Evolutionary conservation across 2,329 filamentous ascomycete genomes (phyloP).

Genomic region (Diaporthe destruens): DNA sequence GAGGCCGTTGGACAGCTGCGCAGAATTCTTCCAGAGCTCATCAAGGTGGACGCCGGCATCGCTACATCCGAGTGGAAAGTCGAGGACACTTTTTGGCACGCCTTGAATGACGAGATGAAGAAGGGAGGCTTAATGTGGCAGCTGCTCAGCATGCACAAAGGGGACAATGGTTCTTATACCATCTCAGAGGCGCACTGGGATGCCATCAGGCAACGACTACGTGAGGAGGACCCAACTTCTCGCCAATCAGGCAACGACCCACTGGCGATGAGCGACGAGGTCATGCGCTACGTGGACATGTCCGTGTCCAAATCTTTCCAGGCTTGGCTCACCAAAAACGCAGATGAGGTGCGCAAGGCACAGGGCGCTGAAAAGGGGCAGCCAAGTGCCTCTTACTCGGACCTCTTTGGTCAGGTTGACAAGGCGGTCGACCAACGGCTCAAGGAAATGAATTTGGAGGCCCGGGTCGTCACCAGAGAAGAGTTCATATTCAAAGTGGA

Average conservation of each 20-base stretch:
- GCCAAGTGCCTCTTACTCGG: conserved; percentile 29
- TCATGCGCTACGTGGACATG: conserved; percentile 42
- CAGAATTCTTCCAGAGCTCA: conserved; percentile 64
- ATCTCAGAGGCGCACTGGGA: conserved; percentile 62
- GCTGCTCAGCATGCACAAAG: conserved; percentile 58
- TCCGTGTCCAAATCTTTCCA: conserved; percentile 61
- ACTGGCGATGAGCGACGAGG: conserved; percentile 2
- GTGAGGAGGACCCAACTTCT: conserved; percentile 49
- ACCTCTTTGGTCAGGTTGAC: conserved; percentile 49
- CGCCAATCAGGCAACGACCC: not conserved
- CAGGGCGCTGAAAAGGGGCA: not conserved
- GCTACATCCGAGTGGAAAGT: conserved; percentile 53
- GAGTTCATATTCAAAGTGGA: conserved; percentile 62
- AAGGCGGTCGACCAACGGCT: conserved; percentile 50
- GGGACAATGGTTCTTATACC: conserved; percentile 52
- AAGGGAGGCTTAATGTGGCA: conserved; percentile 57
- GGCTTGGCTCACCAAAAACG: conserved; percentile 65
- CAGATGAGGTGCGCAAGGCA: conserved; percentile 46
- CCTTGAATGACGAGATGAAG: conserved; percentile 67
- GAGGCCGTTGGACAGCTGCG: conserved; percentile 34
- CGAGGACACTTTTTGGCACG: conserved; percentile 74
- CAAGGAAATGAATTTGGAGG: conserved; percentile 43
- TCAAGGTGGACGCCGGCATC: conserved; percentile 66
- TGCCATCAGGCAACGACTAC: conserved; percentile 58
- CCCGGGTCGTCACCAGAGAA: conserved; percentile 58